Evolutionary conservation across 1,284 basidiomycete species (phyloP), one percentile per base, ranked within the genome.

Genomic region (Ceratobasidium sp.): DNA sequence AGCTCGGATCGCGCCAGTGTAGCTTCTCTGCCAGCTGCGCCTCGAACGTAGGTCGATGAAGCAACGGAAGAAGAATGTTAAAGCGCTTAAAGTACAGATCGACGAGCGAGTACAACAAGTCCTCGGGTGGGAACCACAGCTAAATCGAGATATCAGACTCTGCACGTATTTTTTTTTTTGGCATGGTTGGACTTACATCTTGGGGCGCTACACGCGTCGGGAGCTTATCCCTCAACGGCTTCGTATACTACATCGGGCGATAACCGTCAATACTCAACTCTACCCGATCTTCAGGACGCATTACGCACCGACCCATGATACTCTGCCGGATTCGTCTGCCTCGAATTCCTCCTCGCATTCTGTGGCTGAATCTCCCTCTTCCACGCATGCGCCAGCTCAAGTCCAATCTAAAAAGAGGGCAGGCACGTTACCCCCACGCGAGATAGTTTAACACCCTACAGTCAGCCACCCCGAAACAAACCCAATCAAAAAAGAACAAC

Each of bases 31-130:
- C 76, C 44, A 83, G 80, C 50, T 82, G 78, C 16, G 77, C 74
- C 28, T 81, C 76, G 76, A 85, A 85, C 14, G 83, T 79, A 44
- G 78, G 76, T 1, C 79, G 78, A 75, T 84, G 84, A 30, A 85
- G 76, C 1, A 85, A 76, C 4, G 82, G 81, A 30, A 80, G 77
- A 44, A 80, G 73, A 13, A 71, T 66, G 74, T 83, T 82, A 74
- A 78, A 73, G 54, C 80, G 73, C 1, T 77, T 75, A 73, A 85
- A 85, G 74, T 82, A 84, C 13, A 81, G 78, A 38, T 83, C 81
- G 74, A 85, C 80, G 18, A 85, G 79, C 0, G 70, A 64, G 0
- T 73, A 67, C 2, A 78, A 80, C 13, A 85, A 78, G 14, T 81
- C 81, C 46, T 69, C 64, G 18, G 64, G 64, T 16, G 73, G 73